Conservation (phyloP, 202 grass and related monocot species). For the Cymbopogon flexuosus region DNA sequence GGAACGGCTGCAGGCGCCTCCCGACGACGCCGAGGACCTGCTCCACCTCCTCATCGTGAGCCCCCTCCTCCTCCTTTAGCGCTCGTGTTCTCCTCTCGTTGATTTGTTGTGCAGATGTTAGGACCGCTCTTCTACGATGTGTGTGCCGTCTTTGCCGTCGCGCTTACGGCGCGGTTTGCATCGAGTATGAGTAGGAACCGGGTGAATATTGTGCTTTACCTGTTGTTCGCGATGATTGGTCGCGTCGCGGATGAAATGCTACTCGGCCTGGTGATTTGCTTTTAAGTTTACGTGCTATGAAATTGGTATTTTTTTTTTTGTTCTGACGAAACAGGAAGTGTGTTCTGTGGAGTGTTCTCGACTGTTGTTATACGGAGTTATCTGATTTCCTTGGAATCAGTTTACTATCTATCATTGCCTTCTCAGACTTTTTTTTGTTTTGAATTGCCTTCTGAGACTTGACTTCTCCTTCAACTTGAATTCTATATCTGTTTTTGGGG, state of each 20-base stretch:
- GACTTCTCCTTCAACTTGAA: not conserved
- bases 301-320: not conserved
- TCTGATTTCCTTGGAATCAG: not conserved
- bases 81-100: not conserved
- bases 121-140: not conserved
- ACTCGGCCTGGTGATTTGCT: not conserved
- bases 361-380: not conserved
- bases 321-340: not conserved
- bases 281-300: not conserved
- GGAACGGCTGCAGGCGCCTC: slow-evolving; percentile 44
- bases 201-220: not conserved
- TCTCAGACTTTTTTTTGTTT: too few species aligned
- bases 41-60: slow-evolving; percentile 66
- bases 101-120: slow-evolving; percentile 3
- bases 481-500: not conserved
- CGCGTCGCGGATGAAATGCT: not conserved
- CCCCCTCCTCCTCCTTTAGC: not conserved
- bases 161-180: not conserved
- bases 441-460: too few species aligned
- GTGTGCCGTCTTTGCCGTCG: not conserved
- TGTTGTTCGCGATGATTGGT: not conserved
- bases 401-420: not conserved
- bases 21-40: slow-evolving; percentile 40
- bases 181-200: not conserved
- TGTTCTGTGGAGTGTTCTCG: not conserved